Base-by-base conservation (phyloP, 176 grass and related monocot species). In the Melocanna baccifera region DNA sequence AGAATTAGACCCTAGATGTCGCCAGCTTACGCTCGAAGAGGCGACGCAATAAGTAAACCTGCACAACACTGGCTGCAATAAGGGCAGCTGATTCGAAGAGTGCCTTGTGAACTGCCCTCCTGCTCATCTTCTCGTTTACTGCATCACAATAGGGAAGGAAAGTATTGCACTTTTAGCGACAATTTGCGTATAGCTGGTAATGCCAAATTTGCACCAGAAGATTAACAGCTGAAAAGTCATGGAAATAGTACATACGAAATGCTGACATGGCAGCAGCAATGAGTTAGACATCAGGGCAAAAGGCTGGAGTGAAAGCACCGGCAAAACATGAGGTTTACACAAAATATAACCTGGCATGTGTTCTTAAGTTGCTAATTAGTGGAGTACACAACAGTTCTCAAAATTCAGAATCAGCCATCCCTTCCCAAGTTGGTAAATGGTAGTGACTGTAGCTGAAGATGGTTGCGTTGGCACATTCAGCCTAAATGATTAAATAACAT, bases 91-190 rank as follows among this genome's bases (percentile, higher is more conserved):
- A 99, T 81, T 96, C 96, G n/a, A 98, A 59, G 28, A 94, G 69
- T 56, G 93, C 96, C 77, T 94, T 98, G 64, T 95, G 93, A 70
- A 98, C 79, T 13, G 91, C 78, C 79, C 93, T 90, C 64, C 64
- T 92, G 89, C 96, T 86, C 96, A 99, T 96, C 69, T 80, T 91
- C 71, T 99, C 93, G 25, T 96, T 96, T 46, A 96, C 96, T 95
- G 93, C 70, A 79, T 36, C 4, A 4, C 34, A 10, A 39, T 5
- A 72, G 0, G 23, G 13, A 78, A 88, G 20, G n/a, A 52, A 15
- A 28, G 12, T 64, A 29, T 13, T 15, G 10, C 9, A 46, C 29
- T 62, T 73, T 81, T 75, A 84, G 69, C 68, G 68, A 57, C n/a
- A 16, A 56, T 13, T 16, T 2, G 20, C 48, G 1, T 34, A 62